Evolutionary conservation across 2,329 filamentous ascomycete genomes (phyloP).

Genomic region (Mycogone perniciosa): DNA sequence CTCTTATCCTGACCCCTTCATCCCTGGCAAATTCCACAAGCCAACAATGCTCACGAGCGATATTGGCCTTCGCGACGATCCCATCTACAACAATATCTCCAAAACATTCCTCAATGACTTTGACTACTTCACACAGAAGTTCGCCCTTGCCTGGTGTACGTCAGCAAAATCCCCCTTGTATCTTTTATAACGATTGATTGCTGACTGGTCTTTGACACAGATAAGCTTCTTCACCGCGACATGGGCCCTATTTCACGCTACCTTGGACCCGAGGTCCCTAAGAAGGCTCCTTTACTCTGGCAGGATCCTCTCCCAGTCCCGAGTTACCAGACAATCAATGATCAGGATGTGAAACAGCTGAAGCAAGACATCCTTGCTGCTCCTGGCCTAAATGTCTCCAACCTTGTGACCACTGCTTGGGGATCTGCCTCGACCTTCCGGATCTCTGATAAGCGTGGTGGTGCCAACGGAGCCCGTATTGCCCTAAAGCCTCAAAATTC

Average conservation of each 20-base stretch:
- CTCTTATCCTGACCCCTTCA: constrained; percentile 66
- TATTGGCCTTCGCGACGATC: constrained; percentile 63
- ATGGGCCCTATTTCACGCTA: constrained; percentile 65
- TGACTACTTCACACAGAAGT: constrained; percentile 60
- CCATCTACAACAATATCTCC: constrained; percentile 67
- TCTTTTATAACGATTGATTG: background rate
- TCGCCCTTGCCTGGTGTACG: constrained; percentile 64
- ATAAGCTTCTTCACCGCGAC: constrained; percentile 72
- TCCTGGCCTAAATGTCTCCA: constrained; percentile 47
- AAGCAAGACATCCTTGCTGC: constrained; percentile 61
- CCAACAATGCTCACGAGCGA: constrained; percentile 71
- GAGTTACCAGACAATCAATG: constrained; percentile 51
- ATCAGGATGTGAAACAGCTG: constrained; percentile 53
- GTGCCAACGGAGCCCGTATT: constrained; percentile 73
- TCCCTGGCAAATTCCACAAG: constrained; percentile 62
- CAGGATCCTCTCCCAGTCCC: constrained; percentile 62
- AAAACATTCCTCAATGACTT: constrained; percentile 62
- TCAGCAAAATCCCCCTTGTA: background rate
- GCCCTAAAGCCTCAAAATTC: constrained; percentile 63
- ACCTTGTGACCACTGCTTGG: constrained; percentile 61
- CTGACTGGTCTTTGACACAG: background rate
- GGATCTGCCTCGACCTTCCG: constrained; percentile 66
- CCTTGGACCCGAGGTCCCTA: constrained; percentile 65
- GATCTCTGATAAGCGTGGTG: constrained; percentile 70
- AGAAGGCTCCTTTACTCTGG: constrained; percentile 57